Evolutionary conservation across 371 early-diverging fungal genomes (phyloP).

Genomic region (Blyttiomyces sp.): DNA sequence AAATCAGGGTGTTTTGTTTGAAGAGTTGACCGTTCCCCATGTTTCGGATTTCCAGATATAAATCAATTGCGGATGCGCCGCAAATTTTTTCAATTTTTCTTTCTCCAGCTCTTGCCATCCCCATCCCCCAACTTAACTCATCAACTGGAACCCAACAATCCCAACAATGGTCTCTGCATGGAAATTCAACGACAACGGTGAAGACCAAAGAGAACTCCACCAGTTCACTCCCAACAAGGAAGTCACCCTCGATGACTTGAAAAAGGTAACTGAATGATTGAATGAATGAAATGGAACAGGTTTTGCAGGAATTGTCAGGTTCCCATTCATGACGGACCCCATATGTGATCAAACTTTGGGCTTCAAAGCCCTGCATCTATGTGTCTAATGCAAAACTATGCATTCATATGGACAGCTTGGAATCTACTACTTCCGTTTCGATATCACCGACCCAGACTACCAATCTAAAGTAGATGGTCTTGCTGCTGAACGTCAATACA

Average conservation of each 20-base stretch:
- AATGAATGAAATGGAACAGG: neutral
- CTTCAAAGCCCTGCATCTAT: neutral
- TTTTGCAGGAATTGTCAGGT: no score
- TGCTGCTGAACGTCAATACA: slow-evolving; percentile 73
- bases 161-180: slow-evolving; percentile 4
- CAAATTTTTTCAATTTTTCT: no score
- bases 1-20: no score
- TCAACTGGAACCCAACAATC: no score
- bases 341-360: no score
- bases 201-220: slow-evolving; percentile 61
- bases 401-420: slow-evolving; percentile 31
- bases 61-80: no score
- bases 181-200: neutral
- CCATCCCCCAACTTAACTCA: no score
- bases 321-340: no score
- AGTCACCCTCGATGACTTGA: slow-evolving; percentile 64
- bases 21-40: no score
- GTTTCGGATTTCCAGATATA: no score
- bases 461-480: slow-evolving; percentile 64
- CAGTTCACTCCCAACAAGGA: slow-evolving; percentile 60
- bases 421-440: slow-evolving; percentile 70
- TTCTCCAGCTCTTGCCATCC: no score
- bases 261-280: slow-evolving; percentile 39
- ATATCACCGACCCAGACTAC: slow-evolving; percentile 48
- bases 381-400: neutral